Evolutionary conservation across 2,329 filamentous ascomycete genomes (phyloP).

Genomic region (Coniosporium tulheliwenetii): DNA sequence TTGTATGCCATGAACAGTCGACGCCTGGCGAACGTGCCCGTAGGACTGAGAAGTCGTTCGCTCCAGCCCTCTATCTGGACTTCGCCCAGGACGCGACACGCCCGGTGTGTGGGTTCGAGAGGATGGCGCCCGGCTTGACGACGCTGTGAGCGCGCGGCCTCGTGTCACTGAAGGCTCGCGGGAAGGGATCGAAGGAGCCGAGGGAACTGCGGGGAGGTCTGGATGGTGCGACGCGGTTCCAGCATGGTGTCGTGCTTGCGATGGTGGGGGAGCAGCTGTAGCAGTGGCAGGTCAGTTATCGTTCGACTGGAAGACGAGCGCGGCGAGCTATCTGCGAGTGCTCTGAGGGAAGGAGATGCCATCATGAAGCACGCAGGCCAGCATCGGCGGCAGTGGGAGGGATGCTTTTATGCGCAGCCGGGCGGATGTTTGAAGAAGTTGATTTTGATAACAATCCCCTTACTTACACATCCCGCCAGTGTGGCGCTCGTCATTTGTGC

Average conservation of each 20-base stretch:
- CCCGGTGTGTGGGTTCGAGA: slow-evolving; percentile 28
- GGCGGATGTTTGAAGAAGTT: no score
- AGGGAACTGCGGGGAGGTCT: slow-evolving; percentile 9
- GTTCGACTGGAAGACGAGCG: no score
- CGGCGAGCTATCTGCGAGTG: no score
- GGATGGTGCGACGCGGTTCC: slow-evolving; percentile 21
- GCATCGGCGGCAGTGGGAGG: no score
- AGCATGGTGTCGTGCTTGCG: slow-evolving; percentile 21
- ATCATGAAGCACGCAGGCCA: no score
- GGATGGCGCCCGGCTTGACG: slow-evolving; percentile 23
- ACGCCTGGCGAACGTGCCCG: slow-evolving; percentile 89
- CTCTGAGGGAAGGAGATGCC: no score
- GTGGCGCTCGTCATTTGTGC: no score
- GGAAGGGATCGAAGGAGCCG: slow-evolving; percentile 13
- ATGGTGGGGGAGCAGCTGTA: slow-evolving; percentile 21
- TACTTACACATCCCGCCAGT: no score
- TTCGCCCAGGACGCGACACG: slow-evolving; percentile 15
- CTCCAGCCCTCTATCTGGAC: slow-evolving; percentile 24
- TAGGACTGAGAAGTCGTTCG: slow-evolving; percentile 42
- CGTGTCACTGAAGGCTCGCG: slow-evolving; percentile 28
- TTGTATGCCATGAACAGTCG: slow-evolving; percentile 91
- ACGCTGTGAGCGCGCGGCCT: slow-evolving; percentile 28
- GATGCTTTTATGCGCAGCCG: no score
- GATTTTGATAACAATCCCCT: no score
- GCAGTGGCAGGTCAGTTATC: not conserved